phyloP scores from a whole-genome alignment of 768 basidiomycete genomes.

The Suillus americanus region DNA sequence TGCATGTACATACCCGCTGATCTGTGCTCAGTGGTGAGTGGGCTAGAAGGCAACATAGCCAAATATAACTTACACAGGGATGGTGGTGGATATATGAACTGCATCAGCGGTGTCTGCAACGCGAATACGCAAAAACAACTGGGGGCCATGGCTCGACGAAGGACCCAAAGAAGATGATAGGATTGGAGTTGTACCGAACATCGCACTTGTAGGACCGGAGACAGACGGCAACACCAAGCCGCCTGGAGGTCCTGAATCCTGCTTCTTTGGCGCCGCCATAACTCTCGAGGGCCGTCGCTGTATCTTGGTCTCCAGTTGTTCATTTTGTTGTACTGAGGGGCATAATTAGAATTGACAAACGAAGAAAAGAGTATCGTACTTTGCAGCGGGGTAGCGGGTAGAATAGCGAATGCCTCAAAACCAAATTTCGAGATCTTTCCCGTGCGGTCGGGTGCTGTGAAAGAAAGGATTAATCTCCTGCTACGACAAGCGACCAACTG shows the following conservation, averaged over 20 bases:
- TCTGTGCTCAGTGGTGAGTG: constrained; percentile 32
- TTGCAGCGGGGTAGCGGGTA: constrained; percentile 72
- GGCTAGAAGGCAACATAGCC: not conserved
- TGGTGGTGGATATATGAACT: constrained; percentile 85
- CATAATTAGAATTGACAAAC: constrained; percentile 3
- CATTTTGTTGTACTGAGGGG: constrained; percentile 70
- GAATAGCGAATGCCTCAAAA: constrained; percentile 85
- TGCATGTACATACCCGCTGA: constrained; percentile 96
- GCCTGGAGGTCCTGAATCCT: constrained; percentile 41
- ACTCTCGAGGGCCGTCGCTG: constrained; percentile 74
- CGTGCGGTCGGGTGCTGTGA: constrained; percentile 84
- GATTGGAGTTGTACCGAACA: constrained; percentile 49
- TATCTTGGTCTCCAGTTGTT: constrained; percentile 75
- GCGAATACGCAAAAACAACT: constrained; percentile 78
- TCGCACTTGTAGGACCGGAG: constrained; percentile 42
- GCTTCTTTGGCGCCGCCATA: constrained; percentile 59
- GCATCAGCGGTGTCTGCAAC: constrained; percentile 81
- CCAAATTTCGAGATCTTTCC: constrained; percentile 86
- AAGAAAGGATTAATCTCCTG: not conserved
- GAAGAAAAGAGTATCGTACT: constrained; percentile 39
- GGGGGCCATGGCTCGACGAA: constrained; percentile 71
- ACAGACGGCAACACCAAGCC: constrained; percentile 41
- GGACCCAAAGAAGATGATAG: constrained; percentile 71
- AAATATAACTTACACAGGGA: constrained; percentile 72
- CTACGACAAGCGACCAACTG: too few relatives aligned